These are phyloP conservation scores for Vitis rupestris DNA, from an alignment of 164 flowering plant genomes.

Conservation along the genomic window DNA sequence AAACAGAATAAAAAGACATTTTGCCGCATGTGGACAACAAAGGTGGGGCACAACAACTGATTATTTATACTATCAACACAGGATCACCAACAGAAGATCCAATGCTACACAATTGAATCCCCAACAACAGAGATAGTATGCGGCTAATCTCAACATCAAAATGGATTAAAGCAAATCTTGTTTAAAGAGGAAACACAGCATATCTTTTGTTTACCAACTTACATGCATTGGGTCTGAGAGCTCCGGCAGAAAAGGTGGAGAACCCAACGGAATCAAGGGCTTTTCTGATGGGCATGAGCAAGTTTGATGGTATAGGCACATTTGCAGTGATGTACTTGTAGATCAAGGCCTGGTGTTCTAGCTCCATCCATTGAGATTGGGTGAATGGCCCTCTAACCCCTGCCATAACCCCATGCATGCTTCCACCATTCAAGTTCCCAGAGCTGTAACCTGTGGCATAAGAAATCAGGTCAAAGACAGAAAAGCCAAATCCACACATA, in stretches of 20 bases:
- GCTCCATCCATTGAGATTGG: constrained; percentile 89
- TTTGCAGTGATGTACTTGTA: constrained; percentile 78
- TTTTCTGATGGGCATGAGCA: constrained; percentile 70
- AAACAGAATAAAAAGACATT: not conserved
- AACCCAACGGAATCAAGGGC: constrained; percentile 57
- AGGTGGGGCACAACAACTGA: not conserved
- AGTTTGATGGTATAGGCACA: constrained; percentile 69
- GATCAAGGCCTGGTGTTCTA: constrained; percentile 90
- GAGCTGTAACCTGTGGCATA: constrained; percentile 36
- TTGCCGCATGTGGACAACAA: not conserved
- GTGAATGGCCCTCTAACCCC: constrained; percentile 78
- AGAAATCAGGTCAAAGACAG: not conserved
- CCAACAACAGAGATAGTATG: no score
- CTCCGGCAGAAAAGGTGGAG: constrained; percentile 42
- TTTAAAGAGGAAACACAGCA: not conserved
- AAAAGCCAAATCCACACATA: constrained; percentile 5
- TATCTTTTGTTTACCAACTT: constrained; percentile 18
- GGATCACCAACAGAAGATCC: not conserved
- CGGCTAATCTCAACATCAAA: no score
- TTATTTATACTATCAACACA: not conserved
- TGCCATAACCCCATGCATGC: constrained; percentile 49
- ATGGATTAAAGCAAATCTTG: not conserved
- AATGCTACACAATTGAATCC: no score
- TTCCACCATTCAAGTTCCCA: constrained; percentile 40
- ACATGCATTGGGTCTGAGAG: constrained; percentile 63